Evolutionary conservation across 106 monocot species (phyloP).

Genomic region (Acorus calamus): DNA sequence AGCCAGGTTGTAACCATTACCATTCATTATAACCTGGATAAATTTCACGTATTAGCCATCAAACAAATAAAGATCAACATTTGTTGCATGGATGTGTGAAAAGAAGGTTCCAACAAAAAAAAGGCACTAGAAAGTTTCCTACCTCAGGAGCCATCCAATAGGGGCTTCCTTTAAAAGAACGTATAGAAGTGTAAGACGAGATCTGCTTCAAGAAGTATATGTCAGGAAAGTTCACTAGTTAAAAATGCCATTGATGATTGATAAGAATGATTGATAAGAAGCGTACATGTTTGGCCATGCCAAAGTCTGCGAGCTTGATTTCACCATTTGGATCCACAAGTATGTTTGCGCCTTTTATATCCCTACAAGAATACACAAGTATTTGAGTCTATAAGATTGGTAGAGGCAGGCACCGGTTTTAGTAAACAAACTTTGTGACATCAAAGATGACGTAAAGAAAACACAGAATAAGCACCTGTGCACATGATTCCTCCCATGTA

Average conservation of each 20-base stretch:
- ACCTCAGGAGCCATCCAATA: conserved; percentile 99
- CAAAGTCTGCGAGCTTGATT: conserved; percentile 97
- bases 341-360: conserved; percentile 97
- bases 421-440: background rate
- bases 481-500: conserved; percentile 79
- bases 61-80: background rate
- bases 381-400: background rate
- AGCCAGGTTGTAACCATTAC: conserved; percentile 67
- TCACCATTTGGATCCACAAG: conserved; percentile 90
- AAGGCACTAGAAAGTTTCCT: background rate
- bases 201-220: conserved; percentile 34
- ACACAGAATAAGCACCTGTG: conserved; percentile 51
- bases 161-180: conserved; percentile 95
- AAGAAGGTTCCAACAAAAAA: background rate
- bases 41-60: background rate
- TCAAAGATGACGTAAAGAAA: conserved; percentile 1
- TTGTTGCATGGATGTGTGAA: background rate
- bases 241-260: background rate
- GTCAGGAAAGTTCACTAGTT: background rate
- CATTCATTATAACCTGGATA: conserved; percentile 80
- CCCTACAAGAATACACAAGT: conserved; percentile 34
- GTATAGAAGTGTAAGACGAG: conserved; percentile 61
- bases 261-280: too few relatives aligned
- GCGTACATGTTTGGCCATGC: conserved; percentile 99
- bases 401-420: background rate